Evolutionary conservation across 1,284 basidiomycete species (phyloP).

Genomic region (Malassezia obtusa): DNA sequence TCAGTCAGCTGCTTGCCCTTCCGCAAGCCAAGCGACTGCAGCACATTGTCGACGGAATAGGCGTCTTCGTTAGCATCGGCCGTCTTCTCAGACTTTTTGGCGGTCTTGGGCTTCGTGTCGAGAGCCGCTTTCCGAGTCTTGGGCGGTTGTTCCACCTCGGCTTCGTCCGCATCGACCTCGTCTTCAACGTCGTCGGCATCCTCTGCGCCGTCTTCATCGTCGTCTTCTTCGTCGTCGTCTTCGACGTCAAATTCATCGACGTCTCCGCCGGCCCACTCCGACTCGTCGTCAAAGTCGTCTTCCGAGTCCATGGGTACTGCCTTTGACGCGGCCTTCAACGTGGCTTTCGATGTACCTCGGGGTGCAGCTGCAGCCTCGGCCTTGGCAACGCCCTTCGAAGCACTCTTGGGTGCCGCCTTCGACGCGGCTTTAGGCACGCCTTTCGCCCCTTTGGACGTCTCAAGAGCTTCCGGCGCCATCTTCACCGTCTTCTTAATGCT

Average conservation of each 20-base stretch:
- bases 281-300: constrained; percentile 26
- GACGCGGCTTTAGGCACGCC: too few relatives aligned
- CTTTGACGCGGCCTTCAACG: neutral
- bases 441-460: too few relatives aligned
- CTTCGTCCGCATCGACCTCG: constrained; percentile 17
- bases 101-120: neutral
- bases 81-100: neutral
- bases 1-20: constrained; percentile 34
- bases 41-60: constrained; percentile 5
- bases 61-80: neutral
- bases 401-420: too few relatives aligned
- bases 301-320: constrained; percentile 17
- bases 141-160: constrained; percentile 15
- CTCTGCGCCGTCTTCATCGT: constrained; percentile 15
- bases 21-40: constrained; percentile 28
- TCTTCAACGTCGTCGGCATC: constrained; percentile 21
- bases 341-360: neutral
- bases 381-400: too few relatives aligned
- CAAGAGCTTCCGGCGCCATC: too few relatives aligned
- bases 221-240: constrained; percentile 13
- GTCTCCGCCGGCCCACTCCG: constrained; percentile 5
- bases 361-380: too few relatives aligned
- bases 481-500: too few relatives aligned
- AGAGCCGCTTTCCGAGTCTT: constrained; percentile 4
- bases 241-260: constrained; percentile 41